These are phyloP conservation scores for Penicillium sp. DNA, from an alignment of 2,329 filamentous ascomycete genomes.

Conservation along the genomic window DNA sequence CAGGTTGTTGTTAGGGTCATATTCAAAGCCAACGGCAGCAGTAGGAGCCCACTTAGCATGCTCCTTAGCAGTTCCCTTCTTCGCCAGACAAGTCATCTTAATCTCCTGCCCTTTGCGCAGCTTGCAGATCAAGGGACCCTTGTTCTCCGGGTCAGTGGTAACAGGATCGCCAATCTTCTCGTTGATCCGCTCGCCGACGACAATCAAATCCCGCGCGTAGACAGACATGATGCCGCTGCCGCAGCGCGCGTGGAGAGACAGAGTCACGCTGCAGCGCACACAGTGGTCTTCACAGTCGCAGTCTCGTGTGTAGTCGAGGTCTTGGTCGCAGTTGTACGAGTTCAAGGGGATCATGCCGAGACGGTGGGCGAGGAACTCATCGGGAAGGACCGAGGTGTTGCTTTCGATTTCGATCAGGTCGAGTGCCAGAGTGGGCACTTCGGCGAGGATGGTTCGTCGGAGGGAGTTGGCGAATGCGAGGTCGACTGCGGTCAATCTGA, in stretches of 20 bases:
- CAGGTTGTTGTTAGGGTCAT: constrained; percentile 96
- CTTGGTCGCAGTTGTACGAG: constrained; percentile 76
- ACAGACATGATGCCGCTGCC: constrained; percentile 88
- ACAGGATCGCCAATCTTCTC: constrained; percentile 76
- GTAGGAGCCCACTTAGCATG: constrained; percentile 98
- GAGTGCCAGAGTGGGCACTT: constrained; percentile 92
- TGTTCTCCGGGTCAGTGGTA: constrained; percentile 76
- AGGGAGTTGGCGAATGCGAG: constrained; percentile 90
- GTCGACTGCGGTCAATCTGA: constrained; percentile 85
- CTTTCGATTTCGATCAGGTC: constrained; percentile 89
- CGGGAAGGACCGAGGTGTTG: constrained; percentile 93
- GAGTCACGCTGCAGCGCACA: constrained; percentile 82
- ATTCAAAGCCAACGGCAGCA: constrained; percentile 91
- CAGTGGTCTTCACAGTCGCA: constrained; percentile 97
- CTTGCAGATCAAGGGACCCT: constrained; percentile 86
- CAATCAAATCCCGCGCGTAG: constrained; percentile 83
- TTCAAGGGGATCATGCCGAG: constrained; percentile 86
- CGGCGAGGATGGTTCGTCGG: constrained; percentile 85
- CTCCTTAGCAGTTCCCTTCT: constrained; percentile 98
- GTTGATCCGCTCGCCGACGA: constrained; percentile 68
- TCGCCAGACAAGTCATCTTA: constrained; percentile 86
- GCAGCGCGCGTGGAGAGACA: constrained; percentile 82
- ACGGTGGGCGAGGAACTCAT: constrained; percentile 93
- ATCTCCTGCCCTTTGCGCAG: constrained; percentile 86
- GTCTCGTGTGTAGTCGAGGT: constrained; percentile 83